phyloP scores from a whole-genome alignment of 2,329 filamentous ascomycete species.

The Septoria petroselini region DNA sequence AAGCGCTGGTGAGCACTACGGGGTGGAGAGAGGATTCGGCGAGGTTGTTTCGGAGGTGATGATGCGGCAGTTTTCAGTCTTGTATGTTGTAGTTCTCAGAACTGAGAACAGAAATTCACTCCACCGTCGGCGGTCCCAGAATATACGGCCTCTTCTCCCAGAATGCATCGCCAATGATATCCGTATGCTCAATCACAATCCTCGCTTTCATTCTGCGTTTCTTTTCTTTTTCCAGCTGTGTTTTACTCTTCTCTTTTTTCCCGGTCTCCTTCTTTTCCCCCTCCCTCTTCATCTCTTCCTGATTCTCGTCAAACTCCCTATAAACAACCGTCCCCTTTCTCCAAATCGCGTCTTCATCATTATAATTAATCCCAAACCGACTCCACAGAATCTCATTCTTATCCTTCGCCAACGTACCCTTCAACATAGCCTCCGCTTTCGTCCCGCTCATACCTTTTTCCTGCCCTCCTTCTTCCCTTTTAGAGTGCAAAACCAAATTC shows the following conservation, averaged over 20 bases:
- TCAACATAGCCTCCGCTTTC: slow-evolving; percentile 76
- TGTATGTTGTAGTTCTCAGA: too few species aligned
- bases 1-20: slow-evolving; percentile 3
- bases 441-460: slow-evolving; percentile 68
- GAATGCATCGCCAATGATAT: slow-evolving; percentile 94
- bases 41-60: slow-evolving; percentile 7
- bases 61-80: too few species aligned
- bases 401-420: slow-evolving; percentile 77
- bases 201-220: slow-evolving; percentile 77
- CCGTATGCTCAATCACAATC: slow-evolving; percentile 78
- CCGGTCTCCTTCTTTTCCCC: not conserved
- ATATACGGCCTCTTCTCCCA: slow-evolving; percentile 84
- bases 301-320: slow-evolving; percentile 48
- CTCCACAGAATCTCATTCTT: slow-evolving; percentile 97
- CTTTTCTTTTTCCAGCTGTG: slow-evolving; percentile 76
- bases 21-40: slow-evolving; percentile 4
- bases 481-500: slow-evolving; percentile 76
- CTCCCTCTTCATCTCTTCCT: not conserved
- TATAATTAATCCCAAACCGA: slow-evolving; percentile 90
- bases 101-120: too few species aligned
- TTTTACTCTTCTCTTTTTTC: slow-evolving; percentile 49
- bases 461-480: too few species aligned
- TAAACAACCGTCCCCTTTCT: slow-evolving; percentile 92
- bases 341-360: slow-evolving; percentile 88
- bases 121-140: too few species aligned